Evolutionary conservation across 2,329 filamentous ascomycete species (phyloP).

Genomic region (Exophiala viscosa): DNA sequence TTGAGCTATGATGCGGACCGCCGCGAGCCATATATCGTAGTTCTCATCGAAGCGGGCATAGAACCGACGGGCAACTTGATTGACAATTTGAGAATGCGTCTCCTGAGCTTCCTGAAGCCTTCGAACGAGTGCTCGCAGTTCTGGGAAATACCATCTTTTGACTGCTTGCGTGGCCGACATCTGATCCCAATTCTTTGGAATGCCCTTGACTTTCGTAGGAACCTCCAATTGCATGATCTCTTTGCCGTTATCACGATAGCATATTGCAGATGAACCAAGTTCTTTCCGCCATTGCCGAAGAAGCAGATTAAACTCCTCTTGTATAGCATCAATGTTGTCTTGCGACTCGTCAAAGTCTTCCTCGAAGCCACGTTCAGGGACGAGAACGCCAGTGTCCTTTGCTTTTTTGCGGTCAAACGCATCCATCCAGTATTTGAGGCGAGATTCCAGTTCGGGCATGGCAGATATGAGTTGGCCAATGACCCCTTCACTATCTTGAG

Average conservation of each 20-base stretch:
- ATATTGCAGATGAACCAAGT: constrained; percentile 68
- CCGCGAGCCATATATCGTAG: constrained; percentile 78
- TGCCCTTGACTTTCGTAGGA: constrained; percentile 70
- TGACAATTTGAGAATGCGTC: constrained; percentile 83
- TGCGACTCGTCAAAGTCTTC: constrained; percentile 86
- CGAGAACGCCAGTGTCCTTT: constrained; percentile 72
- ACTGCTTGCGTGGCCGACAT: constrained; percentile 91
- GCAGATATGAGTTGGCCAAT: constrained; percentile 76
- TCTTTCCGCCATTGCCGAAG: constrained; percentile 68
- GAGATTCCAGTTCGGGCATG: constrained; percentile 78
- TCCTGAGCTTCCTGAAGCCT: constrained; percentile 91
- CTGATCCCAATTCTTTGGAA: constrained; percentile 86
- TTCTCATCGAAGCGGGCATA: constrained; percentile 84
- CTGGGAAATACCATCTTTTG: constrained; percentile 89
- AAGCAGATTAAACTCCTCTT: constrained; percentile 66
- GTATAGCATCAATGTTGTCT: constrained; percentile 70
- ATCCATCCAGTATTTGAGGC: constrained; percentile 79
- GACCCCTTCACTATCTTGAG: constrained; percentile 62
- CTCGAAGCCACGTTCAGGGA: constrained; percentile 83
- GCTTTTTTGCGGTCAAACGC: constrained; percentile 84
- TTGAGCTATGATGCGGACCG: constrained; percentile 85
- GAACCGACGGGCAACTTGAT: constrained; percentile 78
- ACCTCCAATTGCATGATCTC: constrained; percentile 96
- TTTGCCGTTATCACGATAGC: constrained; percentile 84
- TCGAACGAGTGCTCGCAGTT: constrained; percentile 76